These are phyloP conservation scores for Neopestalotiopsis sp. DNA, from an alignment of 2,329 filamentous ascomycete genomes.

Conservation along the genomic window DNA sequence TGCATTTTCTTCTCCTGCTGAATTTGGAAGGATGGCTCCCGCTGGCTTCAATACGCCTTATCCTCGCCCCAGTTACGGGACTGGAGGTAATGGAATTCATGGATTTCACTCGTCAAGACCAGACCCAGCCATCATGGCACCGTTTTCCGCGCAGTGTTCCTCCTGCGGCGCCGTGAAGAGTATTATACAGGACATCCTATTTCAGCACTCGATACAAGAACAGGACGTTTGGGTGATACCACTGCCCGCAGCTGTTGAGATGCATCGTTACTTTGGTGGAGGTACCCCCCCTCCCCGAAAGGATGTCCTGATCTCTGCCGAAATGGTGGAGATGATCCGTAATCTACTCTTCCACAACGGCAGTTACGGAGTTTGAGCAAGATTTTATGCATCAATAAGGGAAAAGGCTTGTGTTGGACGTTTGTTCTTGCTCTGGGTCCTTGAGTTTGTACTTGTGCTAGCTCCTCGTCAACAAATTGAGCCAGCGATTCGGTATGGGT, in stretches of 20 bases:
- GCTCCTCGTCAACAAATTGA: too few relatives aligned
- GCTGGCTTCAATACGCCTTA: background rate
- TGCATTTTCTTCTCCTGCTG: background rate
- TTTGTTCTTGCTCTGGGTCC: too few relatives aligned
- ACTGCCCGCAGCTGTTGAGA: background rate
- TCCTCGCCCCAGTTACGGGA: background rate
- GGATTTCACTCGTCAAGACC: background rate
- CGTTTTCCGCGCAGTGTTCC: background rate
- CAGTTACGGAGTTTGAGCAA: too few relatives aligned
- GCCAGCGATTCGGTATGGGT: too few relatives aligned
- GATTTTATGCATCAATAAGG: too few relatives aligned
- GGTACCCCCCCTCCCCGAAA: background rate
- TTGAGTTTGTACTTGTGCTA: too few relatives aligned
- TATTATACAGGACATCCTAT: slow-evolving; percentile 5
- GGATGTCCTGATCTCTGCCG: background rate
- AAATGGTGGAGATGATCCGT: slow-evolving; percentile 10
- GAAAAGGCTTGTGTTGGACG: too few relatives aligned
- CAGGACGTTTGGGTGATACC: slow-evolving; percentile 15
- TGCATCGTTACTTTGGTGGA: slow-evolving; percentile 10
- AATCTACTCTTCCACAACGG: background rate
- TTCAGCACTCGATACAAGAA: background rate
- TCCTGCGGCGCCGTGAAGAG: background rate
- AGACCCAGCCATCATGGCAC: background rate
- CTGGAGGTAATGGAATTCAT: background rate
- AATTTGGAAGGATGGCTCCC: background rate